These are phyloP conservation scores for Scheffersomyces stambukii DNA, from an alignment of 1,139 yeast genomes.

Conservation along the genomic window DNA sequence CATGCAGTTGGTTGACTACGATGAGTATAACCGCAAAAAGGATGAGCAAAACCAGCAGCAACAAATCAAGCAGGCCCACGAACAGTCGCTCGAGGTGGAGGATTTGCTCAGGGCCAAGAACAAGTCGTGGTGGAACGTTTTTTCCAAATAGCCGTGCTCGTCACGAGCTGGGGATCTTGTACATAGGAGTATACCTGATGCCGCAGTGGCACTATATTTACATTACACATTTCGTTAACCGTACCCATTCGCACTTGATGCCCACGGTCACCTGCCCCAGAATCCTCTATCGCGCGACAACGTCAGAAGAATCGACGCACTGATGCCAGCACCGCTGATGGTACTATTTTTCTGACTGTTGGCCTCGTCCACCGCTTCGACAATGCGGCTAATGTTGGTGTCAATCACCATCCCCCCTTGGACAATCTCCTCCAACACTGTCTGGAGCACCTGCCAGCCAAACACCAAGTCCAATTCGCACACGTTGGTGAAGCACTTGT, in stretches of 20 bases:
- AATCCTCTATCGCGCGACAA: slow-evolving; percentile 44
- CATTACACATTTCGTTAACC: slow-evolving; percentile 1
- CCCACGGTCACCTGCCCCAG: slow-evolving; percentile 32
- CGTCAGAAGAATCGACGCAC: slow-evolving; percentile 37
- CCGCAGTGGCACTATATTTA: neutral
- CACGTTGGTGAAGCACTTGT: slow-evolving; percentile 88
- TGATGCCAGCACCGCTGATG: slow-evolving; percentile 6
- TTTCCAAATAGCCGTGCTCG: slow-evolving; percentile 9
- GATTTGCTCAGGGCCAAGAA: slow-evolving; percentile 26
- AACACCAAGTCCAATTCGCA: slow-evolving; percentile 93
- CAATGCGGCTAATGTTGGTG: slow-evolving; percentile 78
- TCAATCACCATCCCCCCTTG: slow-evolving; percentile 99
- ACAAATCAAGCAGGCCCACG: slow-evolving; percentile 34
- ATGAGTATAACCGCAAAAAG: slow-evolving; percentile 43
- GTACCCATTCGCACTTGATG: slow-evolving; percentile 1
- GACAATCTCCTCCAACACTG: slow-evolving; percentile 86
- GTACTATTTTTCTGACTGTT: slow-evolving; percentile 40
- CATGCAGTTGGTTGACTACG: slow-evolving; percentile 44
- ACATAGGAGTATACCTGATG: slow-evolving; percentile 1
- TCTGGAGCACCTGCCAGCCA: slow-evolving; percentile 95
- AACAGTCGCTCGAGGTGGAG: slow-evolving; percentile 29
- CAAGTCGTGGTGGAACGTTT: slow-evolving; percentile 27
- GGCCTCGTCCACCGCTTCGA: slow-evolving; percentile 70
- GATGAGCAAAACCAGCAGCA: slow-evolving; percentile 41
- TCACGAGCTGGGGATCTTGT: too few relatives aligned